Evolutionary conservation across 352 stramenopile species (phyloP).

Genomic region (Sclerospora graminicola): DNA sequence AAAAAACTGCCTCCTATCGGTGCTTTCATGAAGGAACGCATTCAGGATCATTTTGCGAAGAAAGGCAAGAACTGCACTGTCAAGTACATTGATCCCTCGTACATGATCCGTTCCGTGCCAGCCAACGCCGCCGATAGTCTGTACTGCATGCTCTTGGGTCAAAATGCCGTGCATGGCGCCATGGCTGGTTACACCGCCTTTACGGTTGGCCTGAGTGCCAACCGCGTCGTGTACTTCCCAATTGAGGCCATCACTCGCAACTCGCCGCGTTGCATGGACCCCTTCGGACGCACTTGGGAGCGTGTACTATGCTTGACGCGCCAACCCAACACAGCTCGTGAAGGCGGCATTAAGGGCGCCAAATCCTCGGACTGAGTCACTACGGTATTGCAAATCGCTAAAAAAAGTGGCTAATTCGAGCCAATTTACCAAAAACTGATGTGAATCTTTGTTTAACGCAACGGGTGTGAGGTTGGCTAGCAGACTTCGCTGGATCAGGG

Average conservation of each 20-base stretch:
- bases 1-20: slow-evolving; percentile 94
- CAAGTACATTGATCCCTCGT: slow-evolving; percentile 98
- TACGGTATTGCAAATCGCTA: too few species aligned
- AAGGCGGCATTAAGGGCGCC: slow-evolving; percentile 35
- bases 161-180: slow-evolving; percentile 96
- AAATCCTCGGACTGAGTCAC: slow-evolving; percentile 56
- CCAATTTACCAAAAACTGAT: too few species aligned
- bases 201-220: slow-evolving; percentile 95
- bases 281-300: slow-evolving; percentile 87
- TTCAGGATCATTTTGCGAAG: slow-evolving; percentile 90
- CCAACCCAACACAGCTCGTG: slow-evolving; percentile 87
- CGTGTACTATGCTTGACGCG: slow-evolving; percentile 91
- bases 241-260: slow-evolving; percentile 81
- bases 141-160: slow-evolving; percentile 96
- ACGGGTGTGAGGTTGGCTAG: too few species aligned
- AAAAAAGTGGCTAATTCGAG: background rate
- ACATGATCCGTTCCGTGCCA: slow-evolving; percentile 93
- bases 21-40: slow-evolving; percentile 93
- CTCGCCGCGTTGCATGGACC: slow-evolving; percentile 85
- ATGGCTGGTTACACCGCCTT: slow-evolving; percentile 98
- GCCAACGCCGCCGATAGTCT: slow-evolving; percentile 90
- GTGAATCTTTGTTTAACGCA: too few species aligned
- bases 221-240: slow-evolving; percentile 90
- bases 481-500: too few species aligned
- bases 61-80: slow-evolving; percentile 85